Base-by-base conservation (phyloP, 257 asterid species). In the Coffea canephora region DNA sequence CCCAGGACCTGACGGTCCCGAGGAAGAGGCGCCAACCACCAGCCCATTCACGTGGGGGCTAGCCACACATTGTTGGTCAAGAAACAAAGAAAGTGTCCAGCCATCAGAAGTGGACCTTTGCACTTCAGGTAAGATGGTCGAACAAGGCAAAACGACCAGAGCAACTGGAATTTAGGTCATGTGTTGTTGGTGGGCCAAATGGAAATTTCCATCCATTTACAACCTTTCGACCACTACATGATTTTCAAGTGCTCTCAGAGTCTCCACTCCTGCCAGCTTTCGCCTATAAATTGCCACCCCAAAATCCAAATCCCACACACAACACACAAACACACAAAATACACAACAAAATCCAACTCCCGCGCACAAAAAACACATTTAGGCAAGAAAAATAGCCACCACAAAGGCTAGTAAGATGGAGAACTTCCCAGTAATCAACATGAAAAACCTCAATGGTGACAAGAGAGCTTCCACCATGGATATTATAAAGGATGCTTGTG, bases 401-500 rank as follows among this genome's bases (percentile, higher is more conserved):
- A 18, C 11, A 71, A 11, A 72, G 45, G 27, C 8, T 41, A 39
- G 6, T 14, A 2, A 50, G 49, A 81, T 81, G 81, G 84, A 48
- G 27, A 48, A 70, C 61, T 81, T 71, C 84, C 84, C 84, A 48
- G 70, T 81, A 62, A 76, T 81, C 74, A 59, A 76, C 74, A 27
- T 81, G 69, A 78, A 64, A 49, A 81, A 81, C 27, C 81, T 77
- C 9, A 62, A 71, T 77, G 81, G 81, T 21, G 52, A 55, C 62
- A 81, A 71, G 59, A 76, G 78, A 39, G 15, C 69, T 27, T 34
- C 68, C 48, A 77, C 65, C 23, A 70, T 76, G 84, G 81, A 61
- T 0, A 15, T 1, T 57, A 54, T 0, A 59, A 81, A 81, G 46
- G 81, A 81, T 76, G 84, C 81, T 2, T 81, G 84, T n/a, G 84